phyloP scores from a whole-genome alignment of 768 basidiomycete genomes.

The Amanita phalloides region DNA sequence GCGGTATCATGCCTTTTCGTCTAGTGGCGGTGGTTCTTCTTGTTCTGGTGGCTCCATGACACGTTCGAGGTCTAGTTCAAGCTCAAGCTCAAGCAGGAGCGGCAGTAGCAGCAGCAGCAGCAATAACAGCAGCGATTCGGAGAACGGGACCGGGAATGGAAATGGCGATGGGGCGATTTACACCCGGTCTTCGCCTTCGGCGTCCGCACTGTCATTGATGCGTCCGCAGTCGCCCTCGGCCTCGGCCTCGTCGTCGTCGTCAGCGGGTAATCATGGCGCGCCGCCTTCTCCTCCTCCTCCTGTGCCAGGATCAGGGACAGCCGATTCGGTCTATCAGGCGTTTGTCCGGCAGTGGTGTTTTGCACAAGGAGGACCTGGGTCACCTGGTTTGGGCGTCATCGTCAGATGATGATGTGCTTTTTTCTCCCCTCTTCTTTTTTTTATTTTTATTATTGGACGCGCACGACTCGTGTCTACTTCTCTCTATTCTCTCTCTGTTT shows the following conservation, averaged over 20 bases:
- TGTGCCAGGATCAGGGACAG: background rate
- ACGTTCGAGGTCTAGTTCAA: background rate
- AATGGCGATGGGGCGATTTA: background rate
- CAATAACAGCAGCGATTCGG: background rate
- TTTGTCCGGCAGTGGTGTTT: constrained; percentile 65
- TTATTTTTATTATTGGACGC: background rate
- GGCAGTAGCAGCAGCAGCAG: background rate
- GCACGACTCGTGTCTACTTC: background rate
- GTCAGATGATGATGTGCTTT: background rate
- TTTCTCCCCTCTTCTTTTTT: background rate
- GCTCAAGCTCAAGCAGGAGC: background rate
- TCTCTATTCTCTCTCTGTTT: background rate
- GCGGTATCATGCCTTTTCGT: too few species aligned
- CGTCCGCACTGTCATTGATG: background rate
- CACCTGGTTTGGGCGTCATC: background rate
- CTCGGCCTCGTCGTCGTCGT: background rate
- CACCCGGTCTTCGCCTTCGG: background rate
- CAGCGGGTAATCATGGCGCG: background rate
- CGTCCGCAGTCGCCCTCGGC: background rate
- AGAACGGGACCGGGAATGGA: too few species aligned
- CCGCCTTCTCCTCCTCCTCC: background rate
- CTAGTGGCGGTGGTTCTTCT: background rate
- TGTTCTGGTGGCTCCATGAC: background rate
- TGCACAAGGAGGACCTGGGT: constrained; percentile 26
- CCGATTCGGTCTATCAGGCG: constrained; percentile 39